phyloP scores from a whole-genome alignment of 2,329 filamentous ascomycete species.

The Calonectria pseudoreteaudii region DNA sequence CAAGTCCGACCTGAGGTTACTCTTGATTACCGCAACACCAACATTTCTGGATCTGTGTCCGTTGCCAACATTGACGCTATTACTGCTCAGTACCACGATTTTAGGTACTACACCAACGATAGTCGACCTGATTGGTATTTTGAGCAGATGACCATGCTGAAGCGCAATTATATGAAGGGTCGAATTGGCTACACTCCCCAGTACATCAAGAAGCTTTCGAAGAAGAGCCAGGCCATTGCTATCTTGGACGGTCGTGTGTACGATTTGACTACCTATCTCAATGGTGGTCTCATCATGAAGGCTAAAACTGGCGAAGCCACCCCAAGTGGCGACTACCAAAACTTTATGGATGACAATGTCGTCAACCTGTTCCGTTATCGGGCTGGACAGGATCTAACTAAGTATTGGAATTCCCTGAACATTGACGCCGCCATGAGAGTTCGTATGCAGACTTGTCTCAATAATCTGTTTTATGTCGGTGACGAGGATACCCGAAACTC shows the following conservation, averaged over 20 bases:
- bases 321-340: constrained; percentile 63
- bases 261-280: constrained; percentile 86
- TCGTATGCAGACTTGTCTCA: constrained; percentile 84
- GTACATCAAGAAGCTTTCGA: constrained; percentile 79
- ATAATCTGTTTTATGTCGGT: constrained; percentile 95
- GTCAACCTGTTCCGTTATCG: constrained; percentile 81
- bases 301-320: constrained; percentile 64
- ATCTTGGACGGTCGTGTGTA: constrained; percentile 86
- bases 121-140: constrained; percentile 91
- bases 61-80: constrained; percentile 75
- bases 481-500: constrained; percentile 93
- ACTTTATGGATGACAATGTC: constrained; percentile 86
- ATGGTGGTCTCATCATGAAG: constrained; percentile 76
- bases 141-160: constrained; percentile 85
- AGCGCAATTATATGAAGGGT: constrained; percentile 85
- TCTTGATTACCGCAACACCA: constrained; percentile 84
- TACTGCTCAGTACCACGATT: constrained; percentile 91
- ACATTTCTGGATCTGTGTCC: constrained; percentile 75
- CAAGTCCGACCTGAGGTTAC: constrained; percentile 77
- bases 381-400: constrained; percentile 83
- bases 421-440: constrained; percentile 67
- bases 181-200: constrained; percentile 84
- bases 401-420: constrained; percentile 81
- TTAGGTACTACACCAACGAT: constrained; percentile 86
- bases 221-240: constrained; percentile 75